phyloP scores from a whole-genome alignment of 176 grass and related monocot species.

The Poa annua region DNA sequence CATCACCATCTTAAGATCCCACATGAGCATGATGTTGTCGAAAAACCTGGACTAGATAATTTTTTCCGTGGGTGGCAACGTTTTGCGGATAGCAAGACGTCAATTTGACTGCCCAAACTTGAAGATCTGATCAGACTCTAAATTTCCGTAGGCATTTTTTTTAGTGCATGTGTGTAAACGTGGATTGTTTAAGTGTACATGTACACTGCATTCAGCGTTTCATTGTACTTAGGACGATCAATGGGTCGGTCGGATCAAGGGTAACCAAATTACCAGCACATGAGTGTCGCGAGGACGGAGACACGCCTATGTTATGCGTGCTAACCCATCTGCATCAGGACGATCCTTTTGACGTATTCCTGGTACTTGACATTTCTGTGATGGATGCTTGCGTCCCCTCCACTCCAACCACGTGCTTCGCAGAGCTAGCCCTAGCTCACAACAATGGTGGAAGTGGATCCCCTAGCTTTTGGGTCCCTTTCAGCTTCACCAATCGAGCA shows the following conservation, averaged over 20 bases:
- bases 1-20: no score
- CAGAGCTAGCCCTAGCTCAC: background rate
- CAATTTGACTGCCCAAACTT: no score
- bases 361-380: background rate
- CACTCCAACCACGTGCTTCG: background rate
- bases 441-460: background rate
- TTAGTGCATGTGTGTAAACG: no score
- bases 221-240: no score
- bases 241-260: background rate
- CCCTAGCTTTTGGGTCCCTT: background rate
- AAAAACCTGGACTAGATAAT: no score
- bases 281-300: slow-evolving; percentile 16
- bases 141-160: no score
- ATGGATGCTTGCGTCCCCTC: background rate
- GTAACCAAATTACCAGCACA: background rate
- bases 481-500: background rate
- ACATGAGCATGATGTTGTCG: no score
- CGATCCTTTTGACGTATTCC: background rate
- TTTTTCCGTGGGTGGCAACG: no score
- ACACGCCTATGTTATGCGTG: background rate
- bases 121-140: no score
- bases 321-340: background rate
- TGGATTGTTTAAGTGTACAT: no score
- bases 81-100: no score
- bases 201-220: no score